Evolutionary conservation across 192 early-diverging fungal species (phyloP), one percentile per base, ranked within the genome.

Genomic region (Entomortierella parvispora): DNA sequence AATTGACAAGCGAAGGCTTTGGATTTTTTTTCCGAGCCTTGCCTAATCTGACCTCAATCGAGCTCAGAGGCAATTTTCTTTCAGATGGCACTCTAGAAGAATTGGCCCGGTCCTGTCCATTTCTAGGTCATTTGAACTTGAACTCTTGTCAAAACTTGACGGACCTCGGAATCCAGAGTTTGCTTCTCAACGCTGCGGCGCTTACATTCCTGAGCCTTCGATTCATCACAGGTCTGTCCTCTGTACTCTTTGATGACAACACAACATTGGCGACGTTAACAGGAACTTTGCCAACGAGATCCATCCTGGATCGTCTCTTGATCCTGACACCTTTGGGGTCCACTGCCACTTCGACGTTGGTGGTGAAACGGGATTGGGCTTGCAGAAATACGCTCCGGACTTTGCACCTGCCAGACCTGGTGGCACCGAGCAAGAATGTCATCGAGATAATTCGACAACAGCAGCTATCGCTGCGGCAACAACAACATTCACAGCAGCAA

Each of bases 151-250:
- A 56, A 17, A 49, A 59, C n/a, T 31, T 77, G 17, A 64, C 74
- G 12, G 74, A 77, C n/a, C 20, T 68, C n/a, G 74, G 74, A 9
- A 29, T 77, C 12, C 74, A 77, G 32, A 44, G 58, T 1, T n/a
- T 77, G 11, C 43, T 77, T 2, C 14, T 68, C 47, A 68, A 68
- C 29, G 62, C 59, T 29, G 48, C 54, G 0, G 12, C 31, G 7
- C 60, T 77, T 4, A 25, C 45, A 7, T 64, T 33, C 4, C 50
- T 77, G 12, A 58, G 60, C 49, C 48, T 77, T 2, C 52, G 74
- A 43, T 64, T 53, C 23, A 33, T 77, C 20, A 12, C 55, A 0
- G 66, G 65, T 2, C 42, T 77, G 34, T 77, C 74, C 40, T 57
- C 25, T 29, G 25, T 68, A n/a, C 18, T 77, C 12, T 68, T 77